Evolutionary conservation across 768 basidiomycete species (phyloP), one percentile per base, ranked within the genome.

Genomic region (Pleurotus pulmonarius): DNA sequence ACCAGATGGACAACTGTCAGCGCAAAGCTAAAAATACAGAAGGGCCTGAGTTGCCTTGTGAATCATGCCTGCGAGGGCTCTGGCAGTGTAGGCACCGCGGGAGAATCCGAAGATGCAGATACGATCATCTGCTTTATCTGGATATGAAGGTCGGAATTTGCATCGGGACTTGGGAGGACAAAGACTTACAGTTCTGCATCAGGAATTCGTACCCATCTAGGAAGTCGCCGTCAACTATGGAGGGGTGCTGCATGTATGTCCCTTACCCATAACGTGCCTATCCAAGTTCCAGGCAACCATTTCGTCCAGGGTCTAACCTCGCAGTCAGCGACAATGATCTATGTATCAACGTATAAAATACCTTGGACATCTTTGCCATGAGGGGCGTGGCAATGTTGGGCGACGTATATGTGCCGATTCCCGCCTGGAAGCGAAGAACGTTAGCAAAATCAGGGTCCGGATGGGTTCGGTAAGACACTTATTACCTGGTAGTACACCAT

Each of bases 41-140:
- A n/a, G n/a, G n/a, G n/a, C n/a, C n/a, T n/a, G n/a, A n/a, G 15
- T 11, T n/a, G 5, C 73, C 64, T 81, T 81, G 63, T 80, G 75
- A 5, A 81, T 59, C 80, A 82, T 80, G 2, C 79, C 79, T 4
- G 78, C 78, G 3, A 80, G 71, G 56, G 75, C 76, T 47, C 85
- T 71, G 11, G 85, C 84, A 0, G 82, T 84, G 65, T 84, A 85
- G 6, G 83, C 83, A 9, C 86, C 86, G 22, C 87, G 73, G 26
- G 84, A 86, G 66, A 89, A 88, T 0, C 86, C 86, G 59, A 87
- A 86, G 39, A 88, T 75, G 59, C 77, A 86, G 11, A 88, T 82
- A 58, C 73, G 75, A 68, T 88, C 85, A 18, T 82, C 82, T 8
- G 70, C 64, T 4, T 69, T 69, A 58, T 81, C 80, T 81, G 48